Evolutionary conservation across 1,284 basidiomycete species (phyloP).

Genomic region (Apiotrichum akiyoshidainum): DNA sequence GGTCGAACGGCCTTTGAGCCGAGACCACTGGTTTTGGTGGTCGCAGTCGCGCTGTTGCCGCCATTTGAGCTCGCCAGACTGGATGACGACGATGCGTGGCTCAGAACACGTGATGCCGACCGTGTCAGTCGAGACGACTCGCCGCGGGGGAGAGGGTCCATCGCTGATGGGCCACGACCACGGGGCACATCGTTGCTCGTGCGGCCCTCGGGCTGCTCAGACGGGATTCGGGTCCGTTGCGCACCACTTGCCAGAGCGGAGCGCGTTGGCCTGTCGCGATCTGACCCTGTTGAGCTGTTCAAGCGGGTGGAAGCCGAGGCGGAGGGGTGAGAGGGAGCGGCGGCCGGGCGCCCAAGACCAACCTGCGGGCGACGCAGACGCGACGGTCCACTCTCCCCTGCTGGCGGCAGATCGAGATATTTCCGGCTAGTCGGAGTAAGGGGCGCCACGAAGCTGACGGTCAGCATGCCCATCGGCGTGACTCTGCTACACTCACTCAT

Average conservation of each 20-base stretch:
- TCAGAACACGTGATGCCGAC: not conserved
- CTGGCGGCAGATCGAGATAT: constrained; percentile 47
- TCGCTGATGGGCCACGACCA: not conserved
- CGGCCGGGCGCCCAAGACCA: not conserved
- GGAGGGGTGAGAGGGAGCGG: constrained; percentile 9
- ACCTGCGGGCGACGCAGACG: not conserved
- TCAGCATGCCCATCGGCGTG: constrained; percentile 10
- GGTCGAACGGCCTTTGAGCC: not conserved
- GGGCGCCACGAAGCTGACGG: constrained; percentile 49
- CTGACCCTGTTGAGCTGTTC: constrained; percentile 2
- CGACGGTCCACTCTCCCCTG: constrained; percentile 18
- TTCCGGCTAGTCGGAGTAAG: constrained; percentile 53
- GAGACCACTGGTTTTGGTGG: constrained; percentile 27
- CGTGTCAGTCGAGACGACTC: not conserved
- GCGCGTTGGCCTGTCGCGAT: not conserved
- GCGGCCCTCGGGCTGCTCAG: not conserved
- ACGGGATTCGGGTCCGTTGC: not conserved
- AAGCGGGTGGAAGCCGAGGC: not conserved
- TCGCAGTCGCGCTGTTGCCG: constrained; percentile 10
- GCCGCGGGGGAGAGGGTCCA: not conserved
- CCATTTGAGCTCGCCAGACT: constrained; percentile 1
- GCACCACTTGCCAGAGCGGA: not conserved
- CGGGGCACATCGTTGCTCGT: not conserved
- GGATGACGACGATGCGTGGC: constrained; percentile 6
- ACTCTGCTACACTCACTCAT: constrained; percentile 38